phyloP scores from a whole-genome alignment of 164 flowering plant species.

The Aristolochia californica region DNA sequence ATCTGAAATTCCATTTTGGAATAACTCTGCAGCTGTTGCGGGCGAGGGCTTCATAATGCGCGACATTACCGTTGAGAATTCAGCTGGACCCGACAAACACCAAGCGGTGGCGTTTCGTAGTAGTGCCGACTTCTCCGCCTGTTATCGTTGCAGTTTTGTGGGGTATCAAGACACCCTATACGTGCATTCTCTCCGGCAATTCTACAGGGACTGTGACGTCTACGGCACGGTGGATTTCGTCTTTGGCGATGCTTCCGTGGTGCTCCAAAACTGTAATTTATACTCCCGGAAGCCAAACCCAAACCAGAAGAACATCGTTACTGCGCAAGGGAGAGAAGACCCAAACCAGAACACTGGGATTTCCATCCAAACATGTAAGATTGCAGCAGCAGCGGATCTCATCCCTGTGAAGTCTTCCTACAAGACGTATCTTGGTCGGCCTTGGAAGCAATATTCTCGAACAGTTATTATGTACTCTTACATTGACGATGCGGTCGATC shows the following conservation, averaged over 20 bases:
- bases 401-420: constrained; percentile 30
- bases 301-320: constrained; percentile 52
- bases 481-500: constrained; percentile 45
- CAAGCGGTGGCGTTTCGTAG: constrained; percentile 57
- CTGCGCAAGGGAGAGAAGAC: constrained; percentile 80
- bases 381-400: constrained; percentile 55
- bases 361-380: constrained; percentile 46
- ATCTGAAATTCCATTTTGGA: too few relatives aligned
- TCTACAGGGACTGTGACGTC: constrained; percentile 46
- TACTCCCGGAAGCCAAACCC: constrained; percentile 35
- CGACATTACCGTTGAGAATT: constrained; percentile 48
- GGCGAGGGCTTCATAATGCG: constrained; percentile 39
- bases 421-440: constrained; percentile 66
- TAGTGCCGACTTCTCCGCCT: constrained; percentile 42
- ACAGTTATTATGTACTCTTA: constrained; percentile 39
- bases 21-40: constrained; percentile 33
- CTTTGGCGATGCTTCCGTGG: constrained; percentile 56
- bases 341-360: constrained; percentile 81
- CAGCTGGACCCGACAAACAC: constrained; percentile 53
- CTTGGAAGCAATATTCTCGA: constrained; percentile 73
- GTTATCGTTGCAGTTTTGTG: constrained; percentile 46
- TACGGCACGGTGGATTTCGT: constrained; percentile 64
- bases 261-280: constrained; percentile 37
- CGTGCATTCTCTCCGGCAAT: constrained; percentile 26
- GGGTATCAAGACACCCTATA: constrained; percentile 51